A percentile compares a stretch with the other conserved stretches of the same genome.
These are phyloP conservation scores for Microbotryum intermedium DNA, from an alignment of 1,284 basidiomycete genomes.

Conservation along the genomic window DNA sequence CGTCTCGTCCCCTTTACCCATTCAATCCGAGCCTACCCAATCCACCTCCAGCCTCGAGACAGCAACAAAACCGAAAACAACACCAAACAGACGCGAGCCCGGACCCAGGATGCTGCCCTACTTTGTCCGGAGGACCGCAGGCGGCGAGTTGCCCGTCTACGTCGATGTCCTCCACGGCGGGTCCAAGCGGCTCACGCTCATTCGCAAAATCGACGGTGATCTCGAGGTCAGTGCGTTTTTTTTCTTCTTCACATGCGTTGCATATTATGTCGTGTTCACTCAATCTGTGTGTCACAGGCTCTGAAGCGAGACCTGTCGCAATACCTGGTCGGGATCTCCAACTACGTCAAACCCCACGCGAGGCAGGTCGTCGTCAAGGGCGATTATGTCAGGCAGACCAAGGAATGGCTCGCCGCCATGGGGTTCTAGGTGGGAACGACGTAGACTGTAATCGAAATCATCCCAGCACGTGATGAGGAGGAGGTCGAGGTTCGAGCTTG, in stretches of 20 bases:
- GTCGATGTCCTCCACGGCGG: slow-evolving; percentile 12
- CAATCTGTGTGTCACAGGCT: neutral
- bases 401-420: slow-evolving; percentile 16
- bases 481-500: no score
- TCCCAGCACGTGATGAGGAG: no score
- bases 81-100: no score
- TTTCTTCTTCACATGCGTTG: neutral
- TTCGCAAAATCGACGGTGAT: slow-evolving; percentile 23
- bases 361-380: slow-evolving; percentile 22
- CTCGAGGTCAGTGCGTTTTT: slow-evolving; percentile 7
- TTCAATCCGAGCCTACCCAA: no score
- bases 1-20: no score
- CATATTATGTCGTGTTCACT: neutral
- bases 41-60: no score
- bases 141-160: slow-evolving; percentile 13
- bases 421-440: slow-evolving; percentile 8
- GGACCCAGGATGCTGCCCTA: no score
- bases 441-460: no score
- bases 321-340: neutral
- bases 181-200: slow-evolving; percentile 8
- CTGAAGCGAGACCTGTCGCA: slow-evolving; percentile 11
- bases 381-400: slow-evolving; percentile 20
- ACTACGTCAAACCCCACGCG: slow-evolving; percentile 10
- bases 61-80: no score
- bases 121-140: no score